Conservation (phyloP, 1,284 basidiomycete genomes). For the Heliocybe sulcata region DNA sequence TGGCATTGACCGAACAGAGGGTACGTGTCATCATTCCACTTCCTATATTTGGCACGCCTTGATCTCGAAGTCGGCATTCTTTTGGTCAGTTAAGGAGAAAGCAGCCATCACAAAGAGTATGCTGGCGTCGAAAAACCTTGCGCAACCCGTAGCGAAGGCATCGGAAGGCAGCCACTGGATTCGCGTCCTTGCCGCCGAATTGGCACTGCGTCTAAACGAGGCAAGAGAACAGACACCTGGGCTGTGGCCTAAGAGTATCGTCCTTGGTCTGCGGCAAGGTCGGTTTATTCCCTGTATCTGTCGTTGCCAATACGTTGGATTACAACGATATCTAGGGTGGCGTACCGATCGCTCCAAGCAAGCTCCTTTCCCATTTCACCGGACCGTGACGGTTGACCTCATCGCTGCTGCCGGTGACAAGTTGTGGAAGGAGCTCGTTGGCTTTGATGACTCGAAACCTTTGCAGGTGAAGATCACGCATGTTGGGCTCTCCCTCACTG, state of each 20-base stretch:
- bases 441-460: constrained; percentile 29
- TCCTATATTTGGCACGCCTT: background rate
- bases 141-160: constrained; percentile 64
- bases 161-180: constrained; percentile 87
- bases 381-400: constrained; percentile 67
- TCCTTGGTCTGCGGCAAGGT: constrained; percentile 72
- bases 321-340: constrained; percentile 40
- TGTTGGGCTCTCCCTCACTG: constrained; percentile 76
- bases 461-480: constrained; percentile 60
- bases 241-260: constrained; percentile 91
- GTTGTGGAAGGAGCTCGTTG: constrained; percentile 83
- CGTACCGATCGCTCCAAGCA: constrained; percentile 71
- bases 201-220: constrained; percentile 80
- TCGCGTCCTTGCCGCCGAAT: constrained; percentile 82
- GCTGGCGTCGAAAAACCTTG: constrained; percentile 89
- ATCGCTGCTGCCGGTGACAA: constrained; percentile 77
- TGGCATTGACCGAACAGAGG: constrained; percentile 88
- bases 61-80: constrained; percentile 40
- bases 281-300: constrained; percentile 9
- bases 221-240: constrained; percentile 67
- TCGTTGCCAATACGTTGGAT: constrained; percentile 1
- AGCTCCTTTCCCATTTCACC: constrained; percentile 74
- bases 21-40: constrained; percentile 28
- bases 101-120: constrained; percentile 81
- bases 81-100: constrained; percentile 55